Conservation (phyloP, 2,329 filamentous ascomycete genomes). For the Phialophora tarda region DNA sequence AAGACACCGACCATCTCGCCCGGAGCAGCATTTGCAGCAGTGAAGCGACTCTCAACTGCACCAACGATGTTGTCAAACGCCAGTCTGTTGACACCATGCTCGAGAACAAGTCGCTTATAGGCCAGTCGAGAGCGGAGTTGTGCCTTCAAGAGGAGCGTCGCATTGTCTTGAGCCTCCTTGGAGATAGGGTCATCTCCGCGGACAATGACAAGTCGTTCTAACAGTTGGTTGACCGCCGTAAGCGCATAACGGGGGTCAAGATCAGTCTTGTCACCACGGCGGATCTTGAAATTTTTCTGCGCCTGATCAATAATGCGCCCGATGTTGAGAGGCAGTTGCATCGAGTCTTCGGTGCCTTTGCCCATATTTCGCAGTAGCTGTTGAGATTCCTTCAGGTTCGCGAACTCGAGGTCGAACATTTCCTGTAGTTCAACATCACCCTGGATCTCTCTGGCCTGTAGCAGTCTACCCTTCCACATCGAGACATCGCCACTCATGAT, state of each 20-base stretch:
- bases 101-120: conserved; percentile 88
- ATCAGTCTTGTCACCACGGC: conserved; percentile 83
- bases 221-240: conserved; percentile 73
- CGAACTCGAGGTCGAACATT: conserved; percentile 86
- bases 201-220: conserved; percentile 81
- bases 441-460: conserved; percentile 83
- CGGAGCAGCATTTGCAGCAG: conserved; percentile 81
- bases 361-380: conserved; percentile 73
- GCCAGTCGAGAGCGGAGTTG: conserved; percentile 86
- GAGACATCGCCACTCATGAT: conserved; percentile 73
- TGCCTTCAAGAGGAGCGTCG: conserved; percentile 90
- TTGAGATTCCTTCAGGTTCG: conserved; percentile 75
- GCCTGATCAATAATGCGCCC: conserved; percentile 88
- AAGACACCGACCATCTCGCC: conserved; percentile 99
- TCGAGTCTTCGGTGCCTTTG: conserved; percentile 60
- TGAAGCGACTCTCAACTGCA: conserved; percentile 87
- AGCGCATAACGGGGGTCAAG: conserved; percentile 87
- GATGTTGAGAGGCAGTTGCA: conserved; percentile 92
- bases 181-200: conserved; percentile 84
- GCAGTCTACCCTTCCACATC: conserved; percentile 73
- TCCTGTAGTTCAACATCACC: conserved; percentile 88
- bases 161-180: conserved; percentile 81
- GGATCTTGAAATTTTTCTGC: conserved; percentile 88
- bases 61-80: conserved; percentile 92
- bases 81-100: conserved; percentile 84